Conservation (phyloP, 1,284 basidiomycete genomes). For the Cryptococcus sp. region DNA sequence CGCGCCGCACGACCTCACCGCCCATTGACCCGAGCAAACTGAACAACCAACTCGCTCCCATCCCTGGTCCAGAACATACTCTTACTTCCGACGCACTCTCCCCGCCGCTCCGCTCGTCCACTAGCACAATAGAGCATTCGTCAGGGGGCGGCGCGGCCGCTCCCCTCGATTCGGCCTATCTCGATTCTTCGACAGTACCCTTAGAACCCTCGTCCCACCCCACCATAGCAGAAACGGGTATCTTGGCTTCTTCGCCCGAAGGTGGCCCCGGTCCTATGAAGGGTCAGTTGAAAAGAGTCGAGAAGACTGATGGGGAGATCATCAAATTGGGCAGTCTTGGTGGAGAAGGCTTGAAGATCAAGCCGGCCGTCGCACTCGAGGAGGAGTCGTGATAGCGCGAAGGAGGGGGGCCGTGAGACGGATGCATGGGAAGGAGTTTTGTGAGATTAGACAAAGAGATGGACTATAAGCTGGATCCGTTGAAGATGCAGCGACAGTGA, state of each 20-base stretch:
- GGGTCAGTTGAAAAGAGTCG: slow-evolving; percentile 44
- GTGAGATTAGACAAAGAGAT: no score
- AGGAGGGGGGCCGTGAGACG: neutral
- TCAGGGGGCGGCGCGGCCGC: neutral
- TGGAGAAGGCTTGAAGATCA: slow-evolving; percentile 44
- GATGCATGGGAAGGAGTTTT: neutral
- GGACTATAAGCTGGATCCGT: no score
- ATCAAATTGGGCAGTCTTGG: slow-evolving; percentile 48
- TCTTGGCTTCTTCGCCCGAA: slow-evolving; percentile 7
- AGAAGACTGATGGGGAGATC: slow-evolving; percentile 33
- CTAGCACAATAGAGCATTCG: neutral
- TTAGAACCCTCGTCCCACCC: slow-evolving; percentile 37
- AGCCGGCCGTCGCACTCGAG: slow-evolving; percentile 26
- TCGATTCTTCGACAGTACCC: slow-evolving; percentile 24
- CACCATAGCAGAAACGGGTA: slow-evolving; percentile 51
- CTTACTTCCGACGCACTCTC: slow-evolving; percentile 19
- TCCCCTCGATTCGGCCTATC: slow-evolving; percentile 35
- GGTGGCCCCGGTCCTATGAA: slow-evolving; percentile 33
- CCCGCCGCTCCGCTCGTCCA: slow-evolving; percentile 3
- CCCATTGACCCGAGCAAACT: slow-evolving; percentile 46
- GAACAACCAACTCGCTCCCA: slow-evolving; percentile 41
- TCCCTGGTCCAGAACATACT: slow-evolving; percentile 16
- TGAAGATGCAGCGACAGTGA: neutral
- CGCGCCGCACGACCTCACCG: slow-evolving; percentile 22
- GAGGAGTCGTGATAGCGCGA: neutral